A percentile compares a stretch with the other conserved stretches of the same genome.
Evolutionary conservation across 306 rosid species (phyloP).

Genomic region (Trichosanthes cucumerina): DNA sequence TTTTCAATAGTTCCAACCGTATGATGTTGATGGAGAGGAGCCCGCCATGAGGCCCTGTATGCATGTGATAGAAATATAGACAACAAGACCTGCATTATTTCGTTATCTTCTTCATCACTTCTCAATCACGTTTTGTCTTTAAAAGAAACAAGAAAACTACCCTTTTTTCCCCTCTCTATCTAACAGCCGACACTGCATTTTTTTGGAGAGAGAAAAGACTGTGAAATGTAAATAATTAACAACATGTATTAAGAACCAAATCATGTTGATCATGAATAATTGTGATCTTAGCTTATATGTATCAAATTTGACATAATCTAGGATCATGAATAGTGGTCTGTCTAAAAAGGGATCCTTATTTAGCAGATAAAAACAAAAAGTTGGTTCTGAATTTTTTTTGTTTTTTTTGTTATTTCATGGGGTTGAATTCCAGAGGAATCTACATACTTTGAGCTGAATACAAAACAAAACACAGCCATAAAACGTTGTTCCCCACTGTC

Average conservation of each 20-base stretch:
- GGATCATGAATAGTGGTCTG: neutral
- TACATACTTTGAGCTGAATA: neutral
- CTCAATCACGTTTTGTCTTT: neutral
- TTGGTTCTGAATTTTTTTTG: neutral
- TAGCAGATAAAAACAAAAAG: neutral
- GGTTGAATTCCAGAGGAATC: neutral
- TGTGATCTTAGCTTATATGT: neutral
- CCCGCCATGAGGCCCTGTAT: neutral
- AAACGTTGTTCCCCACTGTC: neutral
- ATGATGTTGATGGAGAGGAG: neutral
- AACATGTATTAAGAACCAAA: neutral
- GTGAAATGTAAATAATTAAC: neutral
- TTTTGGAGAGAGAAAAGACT: neutral
- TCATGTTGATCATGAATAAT: neutral
- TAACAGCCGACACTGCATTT: neutral
- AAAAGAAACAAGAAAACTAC: neutral
- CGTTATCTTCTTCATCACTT: neutral
- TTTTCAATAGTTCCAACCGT: neutral
- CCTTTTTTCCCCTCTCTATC: too few species aligned
- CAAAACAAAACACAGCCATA: neutral
- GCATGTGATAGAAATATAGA: neutral
- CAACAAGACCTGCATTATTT: neutral
- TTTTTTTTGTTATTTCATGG: neutral
- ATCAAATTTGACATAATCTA: neutral
- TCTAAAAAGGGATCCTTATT: neutral